These are phyloP conservation scores for Fusarium guadeloupense DNA, from an alignment of 2,329 filamentous ascomycete genomes.

Conservation along the genomic window DNA sequence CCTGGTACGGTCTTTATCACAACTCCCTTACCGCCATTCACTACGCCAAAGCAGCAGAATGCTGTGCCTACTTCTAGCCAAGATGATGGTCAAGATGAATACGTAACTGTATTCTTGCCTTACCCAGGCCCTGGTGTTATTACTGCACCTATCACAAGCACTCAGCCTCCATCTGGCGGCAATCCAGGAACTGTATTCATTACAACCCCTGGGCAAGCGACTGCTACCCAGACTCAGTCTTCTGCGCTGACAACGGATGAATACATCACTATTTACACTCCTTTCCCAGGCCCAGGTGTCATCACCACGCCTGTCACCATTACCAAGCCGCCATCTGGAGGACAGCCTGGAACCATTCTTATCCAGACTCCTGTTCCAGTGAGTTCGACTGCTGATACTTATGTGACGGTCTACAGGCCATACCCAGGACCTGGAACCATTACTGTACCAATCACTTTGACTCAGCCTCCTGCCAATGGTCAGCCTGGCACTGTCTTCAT, in stretches of 20 bases:
- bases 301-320: constrained; percentile 26
- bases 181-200: not conserved
- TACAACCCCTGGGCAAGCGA: not conserved
- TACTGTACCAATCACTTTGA: constrained; percentile 29
- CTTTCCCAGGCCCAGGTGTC: constrained; percentile 22
- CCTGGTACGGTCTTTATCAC: constrained; percentile 22
- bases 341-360: constrained; percentile 25
- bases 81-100: not conserved
- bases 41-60: constrained; percentile 1
- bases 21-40: constrained; percentile 3
- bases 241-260: constrained; percentile 7
- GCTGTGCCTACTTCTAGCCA: not conserved
- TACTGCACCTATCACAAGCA: constrained; percentile 25
- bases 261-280: constrained; percentile 31
- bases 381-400: constrained; percentile 16
- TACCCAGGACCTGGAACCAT: constrained; percentile 29
- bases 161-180: not conserved
- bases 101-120: constrained; percentile 22
- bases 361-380: constrained; percentile 27
- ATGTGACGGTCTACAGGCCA: constrained; percentile 30
- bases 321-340: constrained; percentile 17
- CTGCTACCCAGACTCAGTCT: not conserved
- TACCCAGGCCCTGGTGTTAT: constrained; percentile 20
- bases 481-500: constrained; percentile 33
- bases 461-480: constrained; percentile 23